Base-by-base conservation (phyloP, 768 basidiomycete species). In the Pleurotus pulmonarius region DNA sequence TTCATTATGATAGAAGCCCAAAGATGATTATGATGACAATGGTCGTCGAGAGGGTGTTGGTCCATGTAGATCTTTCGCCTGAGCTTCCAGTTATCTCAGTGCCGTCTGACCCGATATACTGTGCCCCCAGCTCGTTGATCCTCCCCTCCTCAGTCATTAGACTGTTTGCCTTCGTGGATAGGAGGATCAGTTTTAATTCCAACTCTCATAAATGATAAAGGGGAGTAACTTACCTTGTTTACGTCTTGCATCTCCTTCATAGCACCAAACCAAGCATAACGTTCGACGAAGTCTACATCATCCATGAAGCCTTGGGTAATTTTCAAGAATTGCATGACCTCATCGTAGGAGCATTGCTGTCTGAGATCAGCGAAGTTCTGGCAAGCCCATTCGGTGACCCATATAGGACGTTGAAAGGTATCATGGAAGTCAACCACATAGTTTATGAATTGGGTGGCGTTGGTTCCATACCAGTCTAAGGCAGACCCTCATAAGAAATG, bases 341-440 rank as follows among this genome's bases (percentile, higher is more conserved):
- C 75, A 4, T 76, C 64, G 26, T 66, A 58, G 0, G 78, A 73
- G 56, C 82, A 83, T 62, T 84, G 81, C 5, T 62, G 64, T 22
- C 67, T 59, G 2, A 62, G 51, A 46, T 77, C 62, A 58, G 73
- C 75, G 68, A 71, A 80, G 57, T 81, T 80, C 66, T 81, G 80
- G 60, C 80, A 82, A 0, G 79, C 78, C 80, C 81, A 83, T 61
- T 85, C 84, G 1, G 83, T 85, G 0, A 85, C 76, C 83, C 83
- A 85, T 13, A 85, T 65, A 3, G 81, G 76, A 37, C 68, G 68
- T 52, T 81, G 69, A 66, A 83, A 85, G 4, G 79, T 78, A 8
- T 72, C 55, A 61, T 82, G 73, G 60, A 77, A 83, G 63, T 82
- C 78, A 48, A 73, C 65, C 20, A 83, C 60, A 64, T 82, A 79